These are phyloP conservation scores for Vickermania spadyakhi DNA, from an alignment of 208 protist genomes.

Conservation along the genomic window DNA sequence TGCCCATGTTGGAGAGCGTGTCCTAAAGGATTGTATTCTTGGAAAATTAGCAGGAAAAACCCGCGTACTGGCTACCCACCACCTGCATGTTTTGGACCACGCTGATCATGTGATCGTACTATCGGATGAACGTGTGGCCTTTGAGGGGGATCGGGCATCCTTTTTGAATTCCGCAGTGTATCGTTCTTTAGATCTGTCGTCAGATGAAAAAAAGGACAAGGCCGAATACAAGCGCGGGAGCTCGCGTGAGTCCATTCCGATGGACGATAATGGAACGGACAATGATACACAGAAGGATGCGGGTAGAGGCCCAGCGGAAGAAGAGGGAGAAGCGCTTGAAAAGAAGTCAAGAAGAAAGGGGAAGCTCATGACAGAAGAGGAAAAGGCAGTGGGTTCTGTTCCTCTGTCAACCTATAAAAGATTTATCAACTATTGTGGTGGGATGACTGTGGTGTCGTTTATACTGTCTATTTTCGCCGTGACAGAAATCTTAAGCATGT, in stretches of 20 bases:
- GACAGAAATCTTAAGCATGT: constrained; percentile 33
- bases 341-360: constrained; percentile 6
- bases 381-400: constrained; percentile 52
- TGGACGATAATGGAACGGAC: background rate
- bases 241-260: background rate
- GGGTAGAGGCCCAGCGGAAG: background rate
- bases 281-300: constrained; percentile 1
- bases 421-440: constrained; percentile 59
- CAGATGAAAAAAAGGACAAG: background rate
- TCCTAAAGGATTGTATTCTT: constrained; percentile 37
- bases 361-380: constrained; percentile 46
- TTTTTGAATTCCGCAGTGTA: constrained; percentile 28
- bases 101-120: constrained; percentile 86
- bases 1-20: constrained; percentile 52
- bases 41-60: constrained; percentile 74
- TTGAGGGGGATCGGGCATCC: constrained; percentile 12
- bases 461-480: constrained; percentile 51
- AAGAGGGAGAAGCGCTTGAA: background rate
- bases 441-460: constrained; percentile 13
- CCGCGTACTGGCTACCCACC: constrained; percentile 91
- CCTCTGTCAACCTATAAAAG: constrained; percentile 29
- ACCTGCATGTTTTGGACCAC: constrained; percentile 78
- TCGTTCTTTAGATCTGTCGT: background rate
- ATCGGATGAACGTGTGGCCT: constrained; percentile 38
- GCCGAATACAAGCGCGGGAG: background rate